Evolutionary conservation across 148 eudicot genomes (phyloP).

Genomic region (Pouteria glomerata): DNA sequence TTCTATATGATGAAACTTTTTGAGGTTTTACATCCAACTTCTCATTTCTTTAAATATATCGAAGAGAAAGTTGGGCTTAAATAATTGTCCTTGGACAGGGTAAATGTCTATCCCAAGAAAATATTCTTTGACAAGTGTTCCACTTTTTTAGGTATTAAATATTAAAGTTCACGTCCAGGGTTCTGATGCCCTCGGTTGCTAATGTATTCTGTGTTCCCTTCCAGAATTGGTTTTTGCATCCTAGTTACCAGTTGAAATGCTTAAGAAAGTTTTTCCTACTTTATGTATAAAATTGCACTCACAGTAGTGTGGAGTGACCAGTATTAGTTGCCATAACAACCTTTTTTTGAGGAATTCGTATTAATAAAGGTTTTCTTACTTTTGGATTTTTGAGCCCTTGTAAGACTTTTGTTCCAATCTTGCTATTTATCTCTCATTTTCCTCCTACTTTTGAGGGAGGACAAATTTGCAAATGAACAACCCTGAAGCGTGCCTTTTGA

Average conservation of each 20-base stretch:
- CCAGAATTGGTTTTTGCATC: too few relatives aligned
- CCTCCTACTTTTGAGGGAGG: neutral
- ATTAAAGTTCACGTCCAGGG: too few relatives aligned
- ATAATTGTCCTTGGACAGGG: neutral
- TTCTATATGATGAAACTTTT: too few relatives aligned
- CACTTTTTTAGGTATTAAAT: too few relatives aligned
- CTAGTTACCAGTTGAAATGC: neutral
- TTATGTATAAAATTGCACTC: too few relatives aligned
- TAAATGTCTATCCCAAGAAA: neutral
- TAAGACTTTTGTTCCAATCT: neutral
- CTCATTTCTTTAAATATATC: too few relatives aligned
- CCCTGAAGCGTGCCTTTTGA: neutral
- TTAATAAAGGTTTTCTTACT: neutral
- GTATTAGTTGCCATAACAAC: neutral
- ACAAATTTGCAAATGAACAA: neutral
- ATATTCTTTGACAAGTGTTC: too few relatives aligned
- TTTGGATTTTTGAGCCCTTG: neutral
- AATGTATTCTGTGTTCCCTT: too few relatives aligned
- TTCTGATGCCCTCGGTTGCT: too few relatives aligned
- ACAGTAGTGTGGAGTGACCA: neutral
- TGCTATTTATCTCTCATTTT: neutral
- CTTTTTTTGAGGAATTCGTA: neutral
- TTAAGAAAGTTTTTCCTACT: neutral
- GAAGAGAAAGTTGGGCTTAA: neutral
- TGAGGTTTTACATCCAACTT: neutral